phyloP scores from a whole-genome alignment of 352 stramenopile species.

The Phytophthora tentaculata region DNA sequence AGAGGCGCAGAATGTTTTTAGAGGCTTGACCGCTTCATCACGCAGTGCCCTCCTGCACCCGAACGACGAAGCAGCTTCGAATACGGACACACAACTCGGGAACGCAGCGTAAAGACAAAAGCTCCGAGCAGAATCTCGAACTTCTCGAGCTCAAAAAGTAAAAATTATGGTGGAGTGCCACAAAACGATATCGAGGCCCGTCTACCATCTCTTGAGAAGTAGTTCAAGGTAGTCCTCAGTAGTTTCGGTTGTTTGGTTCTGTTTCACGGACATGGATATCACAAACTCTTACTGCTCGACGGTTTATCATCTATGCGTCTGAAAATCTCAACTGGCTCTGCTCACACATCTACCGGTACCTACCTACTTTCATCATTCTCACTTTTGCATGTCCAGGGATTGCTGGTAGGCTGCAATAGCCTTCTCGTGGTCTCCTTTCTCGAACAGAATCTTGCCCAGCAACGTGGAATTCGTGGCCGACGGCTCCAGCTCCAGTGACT shows the following conservation, averaged over 20 bases:
- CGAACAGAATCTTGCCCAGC: conserved; percentile 87
- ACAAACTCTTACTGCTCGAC: conserved; percentile 20
- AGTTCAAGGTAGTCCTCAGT: too few species aligned
- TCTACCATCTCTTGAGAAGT: too few species aligned
- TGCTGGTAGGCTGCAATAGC: conserved; percentile 88
- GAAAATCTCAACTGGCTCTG: conserved; percentile 17
- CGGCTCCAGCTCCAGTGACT: conserved; percentile 74
- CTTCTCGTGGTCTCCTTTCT: conserved; percentile 88
- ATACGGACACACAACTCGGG: neutral
- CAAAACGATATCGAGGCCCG: too few species aligned
- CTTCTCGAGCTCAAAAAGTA: neutral
- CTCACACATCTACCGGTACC: conserved; percentile 33
- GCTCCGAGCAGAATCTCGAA: neutral
- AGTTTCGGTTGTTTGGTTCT: neutral
- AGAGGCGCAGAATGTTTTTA: too few species aligned
- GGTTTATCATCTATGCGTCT: conserved; percentile 33
- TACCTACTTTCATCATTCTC: conserved; percentile 37
- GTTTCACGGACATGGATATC: neutral
- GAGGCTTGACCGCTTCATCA: too few species aligned
- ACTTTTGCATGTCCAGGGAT: conserved; percentile 78
- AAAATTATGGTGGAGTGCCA: neutral
- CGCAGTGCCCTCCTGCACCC: too few species aligned
- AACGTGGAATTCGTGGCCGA: conserved; percentile 87
- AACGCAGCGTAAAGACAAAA: neutral
- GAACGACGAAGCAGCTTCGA: too few species aligned